A percentile compares a stretch with the other conserved stretches of the same genome.
These are phyloP conservation scores for Sporothrix pseudoabietina DNA, from an alignment of 2,329 filamentous ascomycete genomes.

Conservation along the genomic window DNA sequence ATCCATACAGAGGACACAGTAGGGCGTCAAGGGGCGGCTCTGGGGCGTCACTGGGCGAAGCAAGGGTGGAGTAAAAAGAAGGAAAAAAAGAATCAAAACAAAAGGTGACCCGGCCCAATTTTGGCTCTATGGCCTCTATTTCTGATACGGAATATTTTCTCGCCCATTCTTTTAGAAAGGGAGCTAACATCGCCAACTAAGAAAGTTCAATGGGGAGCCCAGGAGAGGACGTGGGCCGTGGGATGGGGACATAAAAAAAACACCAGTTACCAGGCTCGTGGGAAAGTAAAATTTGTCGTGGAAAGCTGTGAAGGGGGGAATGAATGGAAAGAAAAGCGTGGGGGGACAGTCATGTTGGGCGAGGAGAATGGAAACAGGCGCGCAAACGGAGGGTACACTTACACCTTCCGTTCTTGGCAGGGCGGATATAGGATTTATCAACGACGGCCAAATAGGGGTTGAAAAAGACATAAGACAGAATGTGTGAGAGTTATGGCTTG, in stretches of 20 bases:
- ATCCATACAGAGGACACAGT: not conserved
- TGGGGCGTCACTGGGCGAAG: not conserved
- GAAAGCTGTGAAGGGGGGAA: not conserved
- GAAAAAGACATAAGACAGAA: not conserved
- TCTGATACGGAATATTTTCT: not conserved
- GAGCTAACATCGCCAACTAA: not conserved
- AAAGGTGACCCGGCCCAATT: not conserved
- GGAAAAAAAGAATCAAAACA: not conserved
- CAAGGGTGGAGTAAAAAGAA: not conserved
- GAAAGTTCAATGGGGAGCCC: not conserved
- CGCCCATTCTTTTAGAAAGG: not conserved
- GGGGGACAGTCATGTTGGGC: conserved; percentile 1
- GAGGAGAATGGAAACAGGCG: conserved; percentile 7
- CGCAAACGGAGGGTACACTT: not conserved
- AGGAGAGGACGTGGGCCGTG: not conserved
- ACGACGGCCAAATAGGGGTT: not conserved
- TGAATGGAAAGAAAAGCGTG: not conserved
- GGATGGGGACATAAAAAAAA: not conserved
- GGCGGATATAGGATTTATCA: not conserved
- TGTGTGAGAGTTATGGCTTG: not conserved
- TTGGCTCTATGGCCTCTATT: not conserved
- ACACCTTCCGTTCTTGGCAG: not conserved
- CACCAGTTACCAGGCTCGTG: not conserved
- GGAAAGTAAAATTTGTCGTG: not conserved
- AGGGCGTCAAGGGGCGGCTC: not conserved